These are phyloP conservation scores for Moricandia moricandioides DNA, from an alignment of 345 rosid species.

Conservation along the genomic window DNA sequence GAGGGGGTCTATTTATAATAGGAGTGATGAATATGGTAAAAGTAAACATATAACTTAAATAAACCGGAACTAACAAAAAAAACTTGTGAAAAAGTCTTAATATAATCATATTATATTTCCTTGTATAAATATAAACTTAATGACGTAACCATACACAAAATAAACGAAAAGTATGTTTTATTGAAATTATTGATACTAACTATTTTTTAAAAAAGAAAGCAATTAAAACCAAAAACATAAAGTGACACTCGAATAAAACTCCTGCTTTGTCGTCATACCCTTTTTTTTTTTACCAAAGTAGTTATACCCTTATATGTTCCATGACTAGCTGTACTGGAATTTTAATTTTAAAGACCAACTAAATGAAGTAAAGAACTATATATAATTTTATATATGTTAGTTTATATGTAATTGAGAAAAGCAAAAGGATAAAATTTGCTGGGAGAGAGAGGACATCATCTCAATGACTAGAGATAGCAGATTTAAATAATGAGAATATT, in stretches of 20 bases:
- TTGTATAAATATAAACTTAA: background rate
- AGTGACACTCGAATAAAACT: background rate
- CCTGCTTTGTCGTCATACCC: background rate
- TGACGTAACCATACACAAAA: background rate
- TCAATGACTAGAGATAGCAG: background rate
- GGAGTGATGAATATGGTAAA: conserved; percentile 7
- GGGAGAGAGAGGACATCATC: background rate
- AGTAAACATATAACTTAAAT: background rate
- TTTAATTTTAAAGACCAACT: background rate
- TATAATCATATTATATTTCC: background rate
- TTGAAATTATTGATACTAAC: background rate
- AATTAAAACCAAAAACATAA: background rate
- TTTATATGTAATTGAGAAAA: background rate
- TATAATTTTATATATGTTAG: background rate
- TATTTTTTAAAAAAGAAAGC: background rate
- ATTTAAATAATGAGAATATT: background rate
- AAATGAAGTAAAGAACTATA: conserved; percentile 12
- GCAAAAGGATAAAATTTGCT: background rate
- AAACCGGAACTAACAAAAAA: background rate
- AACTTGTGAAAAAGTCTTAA: background rate
- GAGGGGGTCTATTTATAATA: conserved; percentile 21
- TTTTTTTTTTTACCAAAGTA: no score
- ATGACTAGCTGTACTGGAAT: background rate
- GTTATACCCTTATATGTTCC: background rate
- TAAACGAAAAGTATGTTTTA: background rate